Percentiles rank a stretch among this genome's conserved stretches.
Evolutionary conservation across 2,329 filamentous ascomycete genomes (phyloP).

Genomic region (Hypoxylon sp.): DNA sequence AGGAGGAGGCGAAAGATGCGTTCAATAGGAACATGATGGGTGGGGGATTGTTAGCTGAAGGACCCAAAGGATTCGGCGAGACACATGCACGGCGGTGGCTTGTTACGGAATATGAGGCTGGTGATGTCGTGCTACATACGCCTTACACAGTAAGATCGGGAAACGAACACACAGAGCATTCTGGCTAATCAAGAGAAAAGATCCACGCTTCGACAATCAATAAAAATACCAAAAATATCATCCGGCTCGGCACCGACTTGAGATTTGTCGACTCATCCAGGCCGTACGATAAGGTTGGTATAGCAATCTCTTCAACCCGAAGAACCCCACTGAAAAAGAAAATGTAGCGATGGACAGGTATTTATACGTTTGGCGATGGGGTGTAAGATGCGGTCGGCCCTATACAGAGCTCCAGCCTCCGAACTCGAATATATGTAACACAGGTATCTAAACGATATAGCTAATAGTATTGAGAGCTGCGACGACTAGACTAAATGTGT

Average conservation of each 20-base stretch:
- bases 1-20: slow-evolving; percentile 64
- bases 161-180: not conserved
- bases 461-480: not conserved
- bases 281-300: slow-evolving; percentile 62
- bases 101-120: slow-evolving; percentile 56
- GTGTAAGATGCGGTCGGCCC: slow-evolving; percentile 31
- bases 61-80: slow-evolving; percentile 56
- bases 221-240: slow-evolving; percentile 63
- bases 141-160: slow-evolving; percentile 52
- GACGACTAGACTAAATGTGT: not conserved
- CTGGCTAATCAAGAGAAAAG: slow-evolving; percentile 50
- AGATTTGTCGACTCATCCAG: slow-evolving; percentile 66
- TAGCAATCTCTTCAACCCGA: not conserved
- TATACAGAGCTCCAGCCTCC: too few species aligned
- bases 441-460: too few species aligned
- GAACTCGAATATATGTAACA: too few species aligned
- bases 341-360: slow-evolving; percentile 56
- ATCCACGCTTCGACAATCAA: slow-evolving; percentile 71
- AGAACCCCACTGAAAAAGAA: not conserved
- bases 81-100: slow-evolving; percentile 53
- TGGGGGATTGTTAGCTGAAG: slow-evolving; percentile 65
- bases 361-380: slow-evolving; percentile 53
- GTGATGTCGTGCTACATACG: slow-evolving; percentile 57
- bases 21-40: slow-evolving; percentile 73
- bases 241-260: slow-evolving; percentile 68